A percentile compares a stretch with the other conserved stretches of the same genome.
Evolutionary conservation across 2,329 filamentous ascomycete genomes (phyloP).

Genomic region (Alternaria sp.): DNA sequence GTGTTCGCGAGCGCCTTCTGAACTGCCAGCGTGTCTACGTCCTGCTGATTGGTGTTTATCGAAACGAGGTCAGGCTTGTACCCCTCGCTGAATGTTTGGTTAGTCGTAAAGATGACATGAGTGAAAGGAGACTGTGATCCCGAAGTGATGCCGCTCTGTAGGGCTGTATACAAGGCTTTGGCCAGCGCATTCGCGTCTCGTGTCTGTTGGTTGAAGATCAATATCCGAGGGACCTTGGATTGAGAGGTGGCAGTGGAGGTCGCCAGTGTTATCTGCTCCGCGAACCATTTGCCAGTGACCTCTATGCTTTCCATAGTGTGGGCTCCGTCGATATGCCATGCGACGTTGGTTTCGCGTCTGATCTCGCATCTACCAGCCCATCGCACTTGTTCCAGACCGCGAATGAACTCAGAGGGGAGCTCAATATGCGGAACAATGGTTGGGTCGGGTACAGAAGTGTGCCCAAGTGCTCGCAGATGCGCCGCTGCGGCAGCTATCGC

Average conservation of each 20-base stretch:
- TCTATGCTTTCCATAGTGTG: slow-evolving; percentile 86
- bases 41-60: slow-evolving; percentile 64
- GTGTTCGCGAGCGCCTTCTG: slow-evolving; percentile 69
- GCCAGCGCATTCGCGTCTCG: slow-evolving; percentile 75
- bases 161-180: slow-evolving; percentile 64
- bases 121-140: slow-evolving; percentile 61
- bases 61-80: slow-evolving; percentile 69
- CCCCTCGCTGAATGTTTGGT: slow-evolving; percentile 70
- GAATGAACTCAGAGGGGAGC: slow-evolving; percentile 67
- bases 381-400: slow-evolving; percentile 69
- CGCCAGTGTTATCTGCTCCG: slow-evolving; percentile 48
- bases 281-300: slow-evolving; percentile 80
- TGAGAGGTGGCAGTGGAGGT: slow-evolving; percentile 36
- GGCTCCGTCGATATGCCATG: slow-evolving; percentile 86
- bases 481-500: slow-evolving; percentile 65
- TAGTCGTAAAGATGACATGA: slow-evolving; percentile 81
- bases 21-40: slow-evolving; percentile 66
- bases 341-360: slow-evolving; percentile 59
- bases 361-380: slow-evolving; percentile 81
- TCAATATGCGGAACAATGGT: slow-evolving; percentile 37
- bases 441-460: slow-evolving; percentile 48
- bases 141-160: slow-evolving; percentile 47
- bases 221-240: slow-evolving; percentile 55
- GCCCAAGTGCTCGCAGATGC: slow-evolving; percentile 59
- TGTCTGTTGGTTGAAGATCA: slow-evolving; percentile 94